Base-by-base conservation (phyloP, 169 alveolate genomes). In the Theileria sp. region DNA sequence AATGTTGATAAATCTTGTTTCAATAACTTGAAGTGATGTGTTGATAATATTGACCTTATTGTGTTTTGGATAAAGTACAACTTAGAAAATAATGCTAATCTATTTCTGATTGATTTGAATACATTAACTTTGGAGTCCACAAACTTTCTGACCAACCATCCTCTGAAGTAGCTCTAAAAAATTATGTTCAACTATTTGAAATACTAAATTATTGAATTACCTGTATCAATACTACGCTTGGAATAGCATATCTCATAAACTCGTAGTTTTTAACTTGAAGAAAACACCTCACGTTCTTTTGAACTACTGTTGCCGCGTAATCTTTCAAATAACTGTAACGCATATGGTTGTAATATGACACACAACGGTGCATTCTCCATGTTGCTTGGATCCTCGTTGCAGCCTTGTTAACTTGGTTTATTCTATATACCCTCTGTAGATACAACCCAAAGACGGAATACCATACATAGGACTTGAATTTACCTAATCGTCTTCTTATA, bases 311-410 rank as follows among this genome's bases (percentile, higher is more conserved):
- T 19, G 91, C 91, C n/a, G 91, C 81, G 25, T 65, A 78, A 28
- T 72, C 54, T 10, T 58, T 71, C 44, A 85, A 32, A 17, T 54
- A 60, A n/a, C 50, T 75, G 38, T 74, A 71, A 13, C 82, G 75
- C 61, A 83, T 30, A 77, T 83, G 51, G 78, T 83, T 77, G 61
- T 58, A 54, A 5, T 17, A 67, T 4, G 78, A 70, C 32, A 83
- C 71, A 23, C 80, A 79, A 12, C 30, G 72, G 73, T 83, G 89
- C 89, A 77, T 77, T 17, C 86, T 77, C 89, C 89, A 83, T 19
- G 34, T 19, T 23, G 89, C 34, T n/a, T 76, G 76, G 66, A 83
- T 83, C 21, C 23, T 75, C 17, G 89, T 83, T 7, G 81, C 89
- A 9, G 89, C 85, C 21, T 75, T 79, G 10, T 58, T 80, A 8